Base-by-base conservation (phyloP, 2,329 filamentous ascomycete genomes). In the Fusarium protoensiforme region DNA sequence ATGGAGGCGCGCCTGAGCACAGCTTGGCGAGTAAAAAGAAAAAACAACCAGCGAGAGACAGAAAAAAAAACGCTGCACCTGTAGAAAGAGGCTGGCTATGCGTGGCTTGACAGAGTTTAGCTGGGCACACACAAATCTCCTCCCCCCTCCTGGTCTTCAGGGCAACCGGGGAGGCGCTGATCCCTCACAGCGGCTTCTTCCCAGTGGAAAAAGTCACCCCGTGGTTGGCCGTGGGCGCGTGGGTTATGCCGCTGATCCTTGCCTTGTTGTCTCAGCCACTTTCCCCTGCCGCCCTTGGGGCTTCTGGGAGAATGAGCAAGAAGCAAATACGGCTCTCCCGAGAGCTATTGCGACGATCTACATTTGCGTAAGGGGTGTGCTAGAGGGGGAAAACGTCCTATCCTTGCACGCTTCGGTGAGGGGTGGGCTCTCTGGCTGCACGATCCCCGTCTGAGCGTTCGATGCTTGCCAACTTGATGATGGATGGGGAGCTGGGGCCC, bases 391-490 rank as follows among this genome's bases (percentile, higher is more conserved):
- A 29, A 51, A 29, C 36, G 7, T 16, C 31, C 31, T 43, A 43
- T 46, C 51, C 39, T 41, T 41, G 51, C 56, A 48, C 24, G 31
- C 20, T 43, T 54, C 53, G n/a, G 29, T 53, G 24, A 41, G 43
- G 39, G 31, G 29, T 57, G 24, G 24, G 9, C 48, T 31, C 27
- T 51, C 18, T n/a, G 10, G 16, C 54, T 27, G 61, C 61, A 65
- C 68, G 68, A 36, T 36, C 54, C 68, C 59, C 48, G 67, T 71
- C 71, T 63, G 69, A 71, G 69, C 66, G n/a, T n/a, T 53, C 46
- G 27, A 31, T 53, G 46, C 20, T 22, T 14, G 41, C 41, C 14
- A 43, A 43, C 41, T 20, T 6, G 43, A 18, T 36, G 43, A 54
- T 48, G 38, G 18, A 20, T 62, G 59, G 62, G 33, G 51, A 61